Percentiles rank a stretch among this genome's conserved stretches.
These are phyloP conservation scores for Malania oleifera DNA, from an alignment of 164 flowering plant species.

Conservation along the genomic window DNA sequence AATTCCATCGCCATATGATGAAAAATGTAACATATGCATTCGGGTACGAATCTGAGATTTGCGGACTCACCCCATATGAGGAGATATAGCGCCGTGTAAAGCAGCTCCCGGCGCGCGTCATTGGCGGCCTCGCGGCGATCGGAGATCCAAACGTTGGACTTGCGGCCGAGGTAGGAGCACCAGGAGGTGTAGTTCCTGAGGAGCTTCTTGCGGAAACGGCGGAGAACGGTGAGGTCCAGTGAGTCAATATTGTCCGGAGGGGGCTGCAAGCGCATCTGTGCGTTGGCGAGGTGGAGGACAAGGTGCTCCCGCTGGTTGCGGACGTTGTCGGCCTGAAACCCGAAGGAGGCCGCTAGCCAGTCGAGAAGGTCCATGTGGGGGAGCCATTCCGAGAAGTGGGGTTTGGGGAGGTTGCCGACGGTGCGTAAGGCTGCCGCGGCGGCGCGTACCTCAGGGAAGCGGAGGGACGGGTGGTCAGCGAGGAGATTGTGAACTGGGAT, in stretches of 20 bases:
- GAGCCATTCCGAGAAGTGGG: slow-evolving; percentile 39
- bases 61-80: slow-evolving; percentile 68
- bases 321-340: slow-evolving; percentile 57
- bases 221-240: slow-evolving; percentile 47
- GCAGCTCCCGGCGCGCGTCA: slow-evolving; percentile 45
- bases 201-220: slow-evolving; percentile 42
- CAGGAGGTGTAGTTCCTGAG: slow-evolving; percentile 47
- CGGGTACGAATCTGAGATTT: slow-evolving; percentile 54
- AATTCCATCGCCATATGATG: slow-evolving; percentile 63
- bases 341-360: slow-evolving; percentile 63
- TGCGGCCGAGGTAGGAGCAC: slow-evolving; percentile 51
- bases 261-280: slow-evolving; percentile 70
- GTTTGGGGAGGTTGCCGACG: slow-evolving; percentile 52
- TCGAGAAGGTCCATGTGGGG: slow-evolving; percentile 53
- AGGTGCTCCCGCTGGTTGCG: slow-evolving; percentile 64
- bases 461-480: slow-evolving; percentile 69
- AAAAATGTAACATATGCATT: slow-evolving; percentile 51
- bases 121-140: slow-evolving; percentile 20
- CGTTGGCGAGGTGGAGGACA: slow-evolving; percentile 64
- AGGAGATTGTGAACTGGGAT: slow-evolving; percentile 66
- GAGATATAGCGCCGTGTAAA: slow-evolving; percentile 44
- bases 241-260: slow-evolving; percentile 57
- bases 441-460: slow-evolving; percentile 68
- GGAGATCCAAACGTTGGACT: slow-evolving; percentile 55
- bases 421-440: slow-evolving; percentile 52